Evolutionary conservation across 345 rosid genomes (phyloP).

Genomic region (Excoecaria agallocha): DNA sequence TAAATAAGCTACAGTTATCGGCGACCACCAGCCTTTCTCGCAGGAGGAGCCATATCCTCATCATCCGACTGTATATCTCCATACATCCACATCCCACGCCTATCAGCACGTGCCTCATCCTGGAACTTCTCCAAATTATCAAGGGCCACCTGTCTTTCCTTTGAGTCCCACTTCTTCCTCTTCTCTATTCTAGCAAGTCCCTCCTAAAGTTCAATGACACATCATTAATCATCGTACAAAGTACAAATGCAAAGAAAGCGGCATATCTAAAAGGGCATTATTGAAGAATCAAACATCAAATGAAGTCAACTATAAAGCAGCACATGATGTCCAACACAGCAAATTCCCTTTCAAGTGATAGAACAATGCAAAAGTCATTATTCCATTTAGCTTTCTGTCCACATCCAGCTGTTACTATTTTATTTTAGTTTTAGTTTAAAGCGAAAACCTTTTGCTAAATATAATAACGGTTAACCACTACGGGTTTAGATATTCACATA

Average conservation of each 20-base stretch:
- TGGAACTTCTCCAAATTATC: slow-evolving; percentile 74
- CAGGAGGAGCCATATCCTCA: slow-evolving; percentile 66
- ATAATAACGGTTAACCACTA: too few species aligned
- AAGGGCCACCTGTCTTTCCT: slow-evolving; percentile 59
- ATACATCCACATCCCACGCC: slow-evolving; percentile 86
- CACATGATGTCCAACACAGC: neutral
- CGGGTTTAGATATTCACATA: too few species aligned
- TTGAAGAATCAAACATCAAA: neutral
- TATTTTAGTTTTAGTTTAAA: too few species aligned
- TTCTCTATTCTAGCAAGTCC: slow-evolving; percentile 93
- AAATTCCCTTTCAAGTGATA: neutral
- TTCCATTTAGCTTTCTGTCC: neutral
- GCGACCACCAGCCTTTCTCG: slow-evolving; percentile 64
- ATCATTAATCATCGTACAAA: slow-evolving; percentile 1
- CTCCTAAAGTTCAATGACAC: slow-evolving; percentile 49
- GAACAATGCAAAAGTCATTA: neutral
- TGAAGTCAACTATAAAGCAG: neutral
- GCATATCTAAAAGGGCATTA: neutral
- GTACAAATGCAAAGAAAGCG: neutral
- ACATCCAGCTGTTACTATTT: neutral
- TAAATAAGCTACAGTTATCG: slow-evolving; percentile 34
- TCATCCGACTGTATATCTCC: slow-evolving; percentile 95
- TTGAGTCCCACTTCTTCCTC: slow-evolving; percentile 74
- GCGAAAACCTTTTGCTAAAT: too few species aligned
- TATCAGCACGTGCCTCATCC: slow-evolving; percentile 64